Base-by-base conservation (phyloP, 352 stramenopile genomes). In the Achlya hypogyna region DNA sequence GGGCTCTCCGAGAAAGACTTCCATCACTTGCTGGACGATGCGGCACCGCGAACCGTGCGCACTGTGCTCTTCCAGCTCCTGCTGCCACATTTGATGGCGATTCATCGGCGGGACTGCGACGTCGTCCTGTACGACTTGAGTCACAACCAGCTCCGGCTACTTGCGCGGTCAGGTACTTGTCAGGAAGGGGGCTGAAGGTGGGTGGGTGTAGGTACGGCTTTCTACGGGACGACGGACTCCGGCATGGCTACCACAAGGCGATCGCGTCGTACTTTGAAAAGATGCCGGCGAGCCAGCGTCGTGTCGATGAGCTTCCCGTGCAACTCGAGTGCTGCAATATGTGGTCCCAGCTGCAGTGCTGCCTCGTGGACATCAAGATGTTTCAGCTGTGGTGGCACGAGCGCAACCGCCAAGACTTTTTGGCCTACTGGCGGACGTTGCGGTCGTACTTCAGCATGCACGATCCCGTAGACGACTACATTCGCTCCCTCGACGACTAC, bases 331-430 rank as follows among this genome's bases (percentile, higher is more conserved):
- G 85, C 8, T 93, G 85, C 22, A 68, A 65, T 2, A 71, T 86
- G 69, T 93, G 85, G 85, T 65, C 69, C 18, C 74, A 82, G 12
- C 74, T 93, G 10, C 82, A 91, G 59, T 78, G 56, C 22, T 69
- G 76, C 23, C 78, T 93, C 6, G 82, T 91, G n/a, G 84, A 92
- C 58, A 90, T 93, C 63, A 84, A 86, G 62, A 91, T 92, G 83
- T 93, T 91, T 59, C 85, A 88, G 62, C 71, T 91, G 29, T 93
- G 85, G 85, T 91, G 85, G 85, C 75, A 70, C 63, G 79, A 83
- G 62, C 79, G 82, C 54, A 93, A 93, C 64, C 79, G 83, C 5
- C 79, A 91, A 58, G 82, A 89, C 45, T 86, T 88, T 69, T 87
- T 91, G 56, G 80, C 77, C 20, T 89, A 91, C 64, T 93, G 84